Percentiles rank a stretch among this genome's conserved stretches.
Evolutionary conservation across 257 asterid species (phyloP).

Genomic region (Datura wrightii): DNA sequence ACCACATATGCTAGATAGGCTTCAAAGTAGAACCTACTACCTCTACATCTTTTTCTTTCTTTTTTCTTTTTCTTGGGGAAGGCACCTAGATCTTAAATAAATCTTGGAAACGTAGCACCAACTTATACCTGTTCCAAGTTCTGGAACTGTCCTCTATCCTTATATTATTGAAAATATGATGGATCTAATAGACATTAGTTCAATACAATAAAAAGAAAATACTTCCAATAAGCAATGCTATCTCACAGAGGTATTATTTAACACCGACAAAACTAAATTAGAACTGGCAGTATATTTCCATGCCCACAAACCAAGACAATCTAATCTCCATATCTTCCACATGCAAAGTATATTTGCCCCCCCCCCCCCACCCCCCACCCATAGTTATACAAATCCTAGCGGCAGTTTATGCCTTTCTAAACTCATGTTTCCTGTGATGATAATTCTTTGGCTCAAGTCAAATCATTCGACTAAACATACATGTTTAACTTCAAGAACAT

Average conservation of each 20-base stretch:
- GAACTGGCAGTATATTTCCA: neutral
- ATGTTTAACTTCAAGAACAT: neutral
- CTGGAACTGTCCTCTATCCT: neutral
- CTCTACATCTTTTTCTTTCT: neutral
- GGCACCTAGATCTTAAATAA: neutral
- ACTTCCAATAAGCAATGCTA: neutral
- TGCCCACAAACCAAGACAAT: neutral
- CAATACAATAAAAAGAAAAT: neutral
- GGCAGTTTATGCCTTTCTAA: neutral
- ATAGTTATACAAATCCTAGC: neutral
- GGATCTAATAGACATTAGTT: neutral
- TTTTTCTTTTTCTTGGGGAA: neutral
- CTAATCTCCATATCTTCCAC: slow-evolving; percentile 1
- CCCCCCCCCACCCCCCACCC: too few relatives aligned
- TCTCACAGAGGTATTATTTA: neutral
- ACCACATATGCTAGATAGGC: neutral
- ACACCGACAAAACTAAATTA: neutral
- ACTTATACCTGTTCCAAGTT: neutral
- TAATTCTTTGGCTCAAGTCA: neutral
- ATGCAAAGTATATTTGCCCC: neutral
- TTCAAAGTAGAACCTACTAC: neutral
- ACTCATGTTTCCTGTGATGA: neutral
- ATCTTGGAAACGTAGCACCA: neutral
- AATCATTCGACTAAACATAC: neutral
- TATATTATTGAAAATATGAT: neutral